Evolutionary conservation across 106 monocot species (phyloP).

Genomic region (Allium cepa): DNA sequence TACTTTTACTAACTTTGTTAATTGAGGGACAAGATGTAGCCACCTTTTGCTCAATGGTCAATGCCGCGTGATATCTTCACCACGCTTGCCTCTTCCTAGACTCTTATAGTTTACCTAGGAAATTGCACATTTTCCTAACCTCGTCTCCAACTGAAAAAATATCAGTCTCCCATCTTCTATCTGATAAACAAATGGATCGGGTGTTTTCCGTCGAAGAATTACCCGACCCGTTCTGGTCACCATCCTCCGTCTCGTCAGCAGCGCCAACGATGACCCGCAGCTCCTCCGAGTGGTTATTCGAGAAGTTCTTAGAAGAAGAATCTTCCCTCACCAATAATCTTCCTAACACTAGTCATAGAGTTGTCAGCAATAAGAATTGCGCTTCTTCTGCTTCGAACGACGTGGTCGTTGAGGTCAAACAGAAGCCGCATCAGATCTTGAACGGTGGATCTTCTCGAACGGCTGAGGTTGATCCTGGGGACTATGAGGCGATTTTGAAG

Average conservation of each 20-base stretch:
- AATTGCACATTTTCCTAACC: too few species aligned
- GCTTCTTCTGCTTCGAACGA: constrained; percentile 8
- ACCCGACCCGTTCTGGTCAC: constrained; percentile 31
- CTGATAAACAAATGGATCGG: constrained; percentile 30
- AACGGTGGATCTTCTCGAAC: background rate
- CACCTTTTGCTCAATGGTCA: too few species aligned
- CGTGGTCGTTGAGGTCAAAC: constrained; percentile 39
- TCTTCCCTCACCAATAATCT: constrained; percentile 1
- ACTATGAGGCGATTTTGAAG: constrained; percentile 44
- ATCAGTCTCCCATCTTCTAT: background rate
- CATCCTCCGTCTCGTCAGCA: constrained; percentile 6
- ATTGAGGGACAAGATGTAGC: too few species aligned
- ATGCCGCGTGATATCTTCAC: too few species aligned
- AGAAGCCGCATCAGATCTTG: background rate
- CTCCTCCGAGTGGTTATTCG: constrained; percentile 51
- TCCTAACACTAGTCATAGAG: constrained; percentile 4
- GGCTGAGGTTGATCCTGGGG: constrained; percentile 25
- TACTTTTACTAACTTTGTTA: too few species aligned
- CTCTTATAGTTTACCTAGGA: too few species aligned
- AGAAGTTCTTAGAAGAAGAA: constrained; percentile 47
- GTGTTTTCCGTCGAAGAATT: constrained; percentile 62
- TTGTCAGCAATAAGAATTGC: background rate
- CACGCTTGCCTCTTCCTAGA: too few species aligned
- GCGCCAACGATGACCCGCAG: constrained; percentile 33
- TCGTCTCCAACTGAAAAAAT: too few species aligned